Conservation (phyloP, 257 asterid species). For the Solanum medicagineum region DNA sequence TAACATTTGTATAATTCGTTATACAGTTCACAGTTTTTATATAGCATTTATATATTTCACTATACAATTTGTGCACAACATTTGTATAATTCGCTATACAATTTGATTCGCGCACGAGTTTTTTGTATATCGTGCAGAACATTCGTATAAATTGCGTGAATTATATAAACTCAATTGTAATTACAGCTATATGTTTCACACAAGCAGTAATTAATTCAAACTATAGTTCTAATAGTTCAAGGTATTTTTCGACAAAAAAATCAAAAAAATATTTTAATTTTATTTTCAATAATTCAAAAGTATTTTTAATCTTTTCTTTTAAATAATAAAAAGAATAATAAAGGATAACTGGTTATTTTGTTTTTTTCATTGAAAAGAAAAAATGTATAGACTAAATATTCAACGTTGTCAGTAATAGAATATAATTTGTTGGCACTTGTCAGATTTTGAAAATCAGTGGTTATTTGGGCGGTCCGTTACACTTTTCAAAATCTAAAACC, state of each 20-base stretch:
- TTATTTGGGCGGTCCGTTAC: neutral
- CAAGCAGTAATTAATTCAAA: too few species aligned
- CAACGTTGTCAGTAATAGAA: neutral
- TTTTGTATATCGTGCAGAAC: too few species aligned
- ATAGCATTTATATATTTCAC: too few species aligned
- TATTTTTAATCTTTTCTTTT: neutral
- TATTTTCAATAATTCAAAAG: neutral
- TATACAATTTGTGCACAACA: too few species aligned
- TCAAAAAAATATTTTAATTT: neutral
- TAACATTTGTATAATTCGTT: too few species aligned
- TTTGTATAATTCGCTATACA: too few species aligned
- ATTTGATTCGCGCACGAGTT: too few species aligned
- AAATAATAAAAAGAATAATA: neutral
- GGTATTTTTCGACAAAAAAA: neutral
- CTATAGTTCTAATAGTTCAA: neutral
- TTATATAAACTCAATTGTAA: too few species aligned
- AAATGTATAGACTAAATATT: neutral
- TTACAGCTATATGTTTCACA: too few species aligned
- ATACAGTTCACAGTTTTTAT: too few species aligned
- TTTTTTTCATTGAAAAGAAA: neutral
- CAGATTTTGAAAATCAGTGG: neutral
- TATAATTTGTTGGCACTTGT: neutral
- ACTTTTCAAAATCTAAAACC: neutral
- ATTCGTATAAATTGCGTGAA: too few species aligned
- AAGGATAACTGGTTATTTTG: neutral